Percentiles rank a stretch among this genome's conserved stretches.
These are phyloP conservation scores for Chaetomium olivaceum DNA, from an alignment of 2,329 filamentous ascomycete genomes.

Conservation along the genomic window DNA sequence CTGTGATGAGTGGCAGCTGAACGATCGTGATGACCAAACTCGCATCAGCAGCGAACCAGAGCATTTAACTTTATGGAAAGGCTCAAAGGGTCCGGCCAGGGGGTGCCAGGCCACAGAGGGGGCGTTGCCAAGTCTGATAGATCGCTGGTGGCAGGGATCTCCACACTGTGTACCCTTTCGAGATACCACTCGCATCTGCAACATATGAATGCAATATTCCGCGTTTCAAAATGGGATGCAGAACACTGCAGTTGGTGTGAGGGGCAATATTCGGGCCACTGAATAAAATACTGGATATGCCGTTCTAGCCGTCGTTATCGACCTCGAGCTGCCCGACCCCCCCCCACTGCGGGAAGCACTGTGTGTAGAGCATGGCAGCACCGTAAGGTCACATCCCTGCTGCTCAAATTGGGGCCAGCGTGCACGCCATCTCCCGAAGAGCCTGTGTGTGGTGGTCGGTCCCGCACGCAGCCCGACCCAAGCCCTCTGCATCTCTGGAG, in stretches of 20 bases:
- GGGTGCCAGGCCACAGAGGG: neutral
- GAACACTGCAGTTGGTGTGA: neutral
- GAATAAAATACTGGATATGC: neutral
- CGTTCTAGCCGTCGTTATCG: neutral
- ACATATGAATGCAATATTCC: conserved; percentile 14
- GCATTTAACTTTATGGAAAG: neutral
- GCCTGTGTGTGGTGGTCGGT: neutral
- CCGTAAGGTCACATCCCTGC: neutral
- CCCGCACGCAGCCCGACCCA: conserved; percentile 13
- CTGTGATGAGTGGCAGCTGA: neutral
- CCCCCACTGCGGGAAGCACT: neutral
- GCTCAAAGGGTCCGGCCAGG: neutral
- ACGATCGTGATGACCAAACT: conserved; percentile 5
- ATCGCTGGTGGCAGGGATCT: neutral
- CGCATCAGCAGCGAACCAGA: conserved; percentile 6
- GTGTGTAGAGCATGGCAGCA: conserved; percentile 7
- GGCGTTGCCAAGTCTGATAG: conserved; percentile 7
- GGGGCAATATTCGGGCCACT: neutral
- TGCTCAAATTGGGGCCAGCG: conserved; percentile 8
- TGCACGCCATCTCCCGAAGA: conserved; percentile 13
- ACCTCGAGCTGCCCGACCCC: neutral
- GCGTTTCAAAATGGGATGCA: conserved; percentile 9
- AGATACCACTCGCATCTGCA: conserved; percentile 1
- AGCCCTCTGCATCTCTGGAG: conserved; percentile 7
- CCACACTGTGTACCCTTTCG: conserved; percentile 6